Evolutionary conservation across 371 early-diverging fungal genomes (phyloP).

Genomic region (Mortierella sp.): DNA sequence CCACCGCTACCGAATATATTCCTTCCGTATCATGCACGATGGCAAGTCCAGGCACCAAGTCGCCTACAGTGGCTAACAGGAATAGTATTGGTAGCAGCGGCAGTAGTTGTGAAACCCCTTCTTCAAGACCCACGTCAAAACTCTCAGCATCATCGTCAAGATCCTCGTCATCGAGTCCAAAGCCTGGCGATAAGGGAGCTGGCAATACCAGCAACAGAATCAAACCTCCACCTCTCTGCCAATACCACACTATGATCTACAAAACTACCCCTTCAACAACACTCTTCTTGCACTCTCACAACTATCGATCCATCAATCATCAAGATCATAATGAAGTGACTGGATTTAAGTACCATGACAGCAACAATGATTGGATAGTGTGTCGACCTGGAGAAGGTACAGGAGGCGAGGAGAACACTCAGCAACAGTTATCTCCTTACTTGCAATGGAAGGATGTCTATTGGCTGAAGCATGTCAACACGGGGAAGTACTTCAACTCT

Average conservation of each 20-base stretch:
- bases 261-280: slow-evolving; percentile 50
- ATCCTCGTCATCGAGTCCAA: background rate
- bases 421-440: slow-evolving; percentile 10
- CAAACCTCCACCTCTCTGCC: slow-evolving; percentile 25
- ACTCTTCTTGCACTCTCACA: slow-evolving; percentile 40
- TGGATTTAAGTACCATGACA: slow-evolving; percentile 34
- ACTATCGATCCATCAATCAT: slow-evolving; percentile 31
- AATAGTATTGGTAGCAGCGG: background rate
- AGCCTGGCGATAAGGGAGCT: background rate
- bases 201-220: background rate
- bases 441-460: slow-evolving; percentile 49
- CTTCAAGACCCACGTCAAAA: background rate
- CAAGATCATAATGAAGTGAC: slow-evolving; percentile 43
- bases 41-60: background rate
- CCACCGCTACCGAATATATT: background rate
- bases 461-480: slow-evolving; percentile 48
- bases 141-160: background rate
- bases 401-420: background rate
- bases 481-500: slow-evolving; percentile 37
- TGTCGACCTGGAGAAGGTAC: slow-evolving; percentile 14
- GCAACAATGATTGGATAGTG: slow-evolving; percentile 52
- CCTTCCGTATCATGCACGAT: background rate
- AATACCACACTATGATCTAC: slow-evolving; percentile 49
- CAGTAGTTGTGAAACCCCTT: background rate
- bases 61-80: background rate